Evolutionary conservation across 345 rosid species (phyloP).

Genomic region (Moringa oleifera): DNA sequence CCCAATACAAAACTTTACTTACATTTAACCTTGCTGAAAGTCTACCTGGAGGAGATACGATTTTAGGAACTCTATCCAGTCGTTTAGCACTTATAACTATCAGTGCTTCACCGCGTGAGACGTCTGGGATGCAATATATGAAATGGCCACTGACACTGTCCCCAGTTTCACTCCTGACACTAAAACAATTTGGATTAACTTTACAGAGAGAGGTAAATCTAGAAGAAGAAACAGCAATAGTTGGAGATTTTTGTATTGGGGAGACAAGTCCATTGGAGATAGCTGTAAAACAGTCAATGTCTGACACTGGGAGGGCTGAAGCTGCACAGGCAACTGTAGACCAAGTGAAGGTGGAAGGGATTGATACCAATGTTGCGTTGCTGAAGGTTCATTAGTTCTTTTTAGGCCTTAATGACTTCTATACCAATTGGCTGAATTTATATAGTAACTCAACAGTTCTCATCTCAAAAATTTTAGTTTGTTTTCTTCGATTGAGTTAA

Average conservation of each 20-base stretch:
- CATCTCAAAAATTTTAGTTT: conserved; percentile 4
- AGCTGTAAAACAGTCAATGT: conserved; percentile 69
- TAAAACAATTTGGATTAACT: conserved; percentile 57
- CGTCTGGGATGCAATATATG: conserved; percentile 29
- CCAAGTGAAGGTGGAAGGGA: conserved; percentile 94
- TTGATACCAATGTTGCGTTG: conserved; percentile 81
- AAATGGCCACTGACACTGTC: conserved; percentile 44
- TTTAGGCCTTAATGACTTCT: conserved; percentile 3
- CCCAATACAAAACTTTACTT: conserved; percentile 74
- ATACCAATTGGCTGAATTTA: not conserved
- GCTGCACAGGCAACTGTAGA: conserved; percentile 96
- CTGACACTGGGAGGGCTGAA: conserved; percentile 65
- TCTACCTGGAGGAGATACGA: conserved; percentile 81
- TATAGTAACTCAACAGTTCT: not conserved
- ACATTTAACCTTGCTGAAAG: conserved; percentile 87
- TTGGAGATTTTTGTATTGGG: conserved; percentile 75
- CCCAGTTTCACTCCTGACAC: conserved; percentile 57
- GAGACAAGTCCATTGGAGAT: conserved; percentile 74
- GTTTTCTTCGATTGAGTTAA: not conserved
- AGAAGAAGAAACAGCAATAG: conserved; percentile 32
- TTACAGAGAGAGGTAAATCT: conserved; percentile 38
- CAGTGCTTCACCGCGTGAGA: conserved; percentile 25
- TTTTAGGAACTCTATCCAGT: conserved; percentile 62
- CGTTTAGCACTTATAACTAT: conserved; percentile 49
- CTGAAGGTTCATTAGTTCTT: conserved; percentile 55